Evolutionary conservation across 2,329 filamentous ascomycete species (phyloP).

Genomic region (Phaeoacremonium minimum): DNA sequence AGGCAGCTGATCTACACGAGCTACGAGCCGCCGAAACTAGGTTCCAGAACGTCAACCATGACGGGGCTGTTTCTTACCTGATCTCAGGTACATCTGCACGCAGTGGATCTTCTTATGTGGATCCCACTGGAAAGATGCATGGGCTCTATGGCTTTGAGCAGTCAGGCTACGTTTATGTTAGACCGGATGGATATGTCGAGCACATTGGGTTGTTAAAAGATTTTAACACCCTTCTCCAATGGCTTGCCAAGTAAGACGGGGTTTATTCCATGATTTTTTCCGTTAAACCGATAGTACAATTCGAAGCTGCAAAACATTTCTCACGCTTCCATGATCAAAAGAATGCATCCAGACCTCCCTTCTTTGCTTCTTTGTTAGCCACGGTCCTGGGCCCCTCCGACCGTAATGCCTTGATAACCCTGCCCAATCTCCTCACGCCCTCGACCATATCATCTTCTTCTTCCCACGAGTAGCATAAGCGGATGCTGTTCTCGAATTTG

Average conservation of each 20-base stretch:
- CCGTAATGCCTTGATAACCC: constrained; percentile 10
- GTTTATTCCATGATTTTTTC: no score
- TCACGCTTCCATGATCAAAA: no score
- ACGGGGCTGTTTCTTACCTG: constrained; percentile 11
- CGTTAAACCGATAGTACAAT: no score
- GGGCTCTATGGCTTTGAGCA: constrained; percentile 19
- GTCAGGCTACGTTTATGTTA: constrained; percentile 20
- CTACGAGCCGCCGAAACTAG: constrained; percentile 5
- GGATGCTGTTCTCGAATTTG: constrained; percentile 55
- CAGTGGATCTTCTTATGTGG: constrained; percentile 10
- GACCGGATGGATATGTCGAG: constrained; percentile 25
- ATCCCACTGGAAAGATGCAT: constrained; percentile 21
- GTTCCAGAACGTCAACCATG: constrained; percentile 9
- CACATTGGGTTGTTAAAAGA: constrained; percentile 25
- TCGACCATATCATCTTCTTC: constrained; percentile 61
- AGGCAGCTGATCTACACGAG: constrained; percentile 3
- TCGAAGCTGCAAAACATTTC: no score
- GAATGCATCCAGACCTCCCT: no score
- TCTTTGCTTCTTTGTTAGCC: no score
- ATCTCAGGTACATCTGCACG: constrained; percentile 6
- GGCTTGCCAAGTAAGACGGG: no score
- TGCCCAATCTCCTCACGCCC: constrained; percentile 48
- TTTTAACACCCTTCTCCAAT: no score
- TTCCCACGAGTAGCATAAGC: constrained; percentile 72
- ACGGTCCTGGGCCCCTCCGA: no score